Conservation (phyloP, 768 basidiomycete genomes). For the Butyriboletus loyo region DNA sequence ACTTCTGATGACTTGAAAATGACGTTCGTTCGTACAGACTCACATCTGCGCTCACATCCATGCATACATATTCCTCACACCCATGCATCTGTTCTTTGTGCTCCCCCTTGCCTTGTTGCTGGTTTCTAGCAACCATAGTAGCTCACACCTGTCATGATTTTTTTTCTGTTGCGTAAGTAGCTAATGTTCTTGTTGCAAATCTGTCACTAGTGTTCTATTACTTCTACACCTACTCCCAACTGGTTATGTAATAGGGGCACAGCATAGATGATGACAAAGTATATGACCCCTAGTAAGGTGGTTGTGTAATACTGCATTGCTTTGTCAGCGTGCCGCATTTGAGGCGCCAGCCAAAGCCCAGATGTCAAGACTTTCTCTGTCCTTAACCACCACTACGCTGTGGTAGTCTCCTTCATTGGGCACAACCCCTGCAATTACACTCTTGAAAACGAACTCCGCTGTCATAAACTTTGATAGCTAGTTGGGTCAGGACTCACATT, state of each 20-base stretch:
- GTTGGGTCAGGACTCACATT: conserved; percentile 21
- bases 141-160: background rate
- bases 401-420: conserved; percentile 17
- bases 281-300: background rate
- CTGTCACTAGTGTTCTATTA: background rate
- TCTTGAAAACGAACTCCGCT: conserved; percentile 4
- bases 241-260: background rate
- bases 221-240: background rate
- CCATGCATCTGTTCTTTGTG: conserved; percentile 20
- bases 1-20: conserved; percentile 15
- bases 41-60: conserved; percentile 17
- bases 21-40: conserved; percentile 27
- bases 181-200: conserved; percentile 18
- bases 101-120: conserved; percentile 10
- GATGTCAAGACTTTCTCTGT: conserved; percentile 12
- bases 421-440: conserved; percentile 5
- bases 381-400: conserved; percentile 21
- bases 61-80: conserved; percentile 22
- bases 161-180: conserved; percentile 17
- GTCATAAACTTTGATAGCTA: conserved; percentile 19
- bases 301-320: conserved; percentile 2
- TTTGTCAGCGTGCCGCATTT: conserved; percentile 28
- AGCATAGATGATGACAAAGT: background rate
- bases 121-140: conserved; percentile 2
- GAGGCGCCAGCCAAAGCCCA: conserved; percentile 9